Evolutionary conservation across 2,329 filamentous ascomycete genomes (phyloP).

Genomic region (Colletotrichum plurivorum): DNA sequence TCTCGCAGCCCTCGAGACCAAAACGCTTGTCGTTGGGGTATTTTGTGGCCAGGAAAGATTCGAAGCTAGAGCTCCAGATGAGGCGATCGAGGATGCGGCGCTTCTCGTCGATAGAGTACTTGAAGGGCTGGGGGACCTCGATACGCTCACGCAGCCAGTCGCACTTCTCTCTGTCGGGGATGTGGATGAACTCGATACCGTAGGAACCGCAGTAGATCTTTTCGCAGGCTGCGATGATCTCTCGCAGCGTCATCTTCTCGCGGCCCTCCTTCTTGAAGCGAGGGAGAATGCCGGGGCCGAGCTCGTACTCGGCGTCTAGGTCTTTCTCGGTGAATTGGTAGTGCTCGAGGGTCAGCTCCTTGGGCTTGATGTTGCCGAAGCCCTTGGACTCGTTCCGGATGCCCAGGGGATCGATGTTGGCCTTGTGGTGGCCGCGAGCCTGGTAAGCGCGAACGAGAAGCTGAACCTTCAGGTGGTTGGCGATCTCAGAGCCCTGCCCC

Average conservation of each 20-base stretch:
- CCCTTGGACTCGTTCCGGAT: constrained; percentile 89
- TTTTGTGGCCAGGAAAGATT: constrained; percentile 94
- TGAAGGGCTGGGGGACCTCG: constrained; percentile 94
- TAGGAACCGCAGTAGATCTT: constrained; percentile 98
- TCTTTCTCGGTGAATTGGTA: constrained; percentile 97
- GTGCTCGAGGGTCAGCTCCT: constrained; percentile 92
- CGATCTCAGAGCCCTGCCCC: constrained; percentile 82
- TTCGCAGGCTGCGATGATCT: constrained; percentile 95
- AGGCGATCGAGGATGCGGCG: constrained; percentile 95
- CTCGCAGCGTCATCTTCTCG: constrained; percentile 96
- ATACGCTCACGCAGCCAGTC: constrained; percentile 97
- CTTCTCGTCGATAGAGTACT: constrained; percentile 98
- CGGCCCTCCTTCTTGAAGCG: constrained; percentile 90
- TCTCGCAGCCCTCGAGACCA: constrained; percentile 97
- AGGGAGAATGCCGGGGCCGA: constrained; percentile 95
- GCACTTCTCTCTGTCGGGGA: constrained; percentile 96
- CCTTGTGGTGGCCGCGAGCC: constrained; percentile 97
- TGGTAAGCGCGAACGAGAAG: constrained; percentile 97
- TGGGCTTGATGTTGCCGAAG: constrained; percentile 89
- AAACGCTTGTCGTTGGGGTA: constrained; percentile 99
- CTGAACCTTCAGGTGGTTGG: constrained; percentile 98
- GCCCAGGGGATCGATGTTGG: constrained; percentile 94
- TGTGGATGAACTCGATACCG: constrained; percentile 98
- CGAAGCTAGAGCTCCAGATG: constrained; percentile 99
- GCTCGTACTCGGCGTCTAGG: constrained; percentile 89